Evolutionary conservation across 2,329 filamentous ascomycete species (phyloP).

Genomic region (Verticillium albo-atrum): DNA sequence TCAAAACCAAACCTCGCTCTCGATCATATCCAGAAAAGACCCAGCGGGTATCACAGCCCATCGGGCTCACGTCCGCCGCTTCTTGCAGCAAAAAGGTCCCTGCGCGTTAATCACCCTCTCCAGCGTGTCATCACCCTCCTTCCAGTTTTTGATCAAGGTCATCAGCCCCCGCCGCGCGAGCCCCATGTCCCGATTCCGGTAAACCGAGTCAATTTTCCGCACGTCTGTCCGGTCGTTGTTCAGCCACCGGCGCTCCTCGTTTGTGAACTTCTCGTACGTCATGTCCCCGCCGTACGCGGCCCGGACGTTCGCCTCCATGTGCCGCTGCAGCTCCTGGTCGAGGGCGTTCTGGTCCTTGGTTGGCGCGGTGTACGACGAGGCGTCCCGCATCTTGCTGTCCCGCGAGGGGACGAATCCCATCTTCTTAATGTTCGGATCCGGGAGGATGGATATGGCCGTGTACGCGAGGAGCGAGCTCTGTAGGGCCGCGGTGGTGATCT

Average conservation of each 20-base stretch:
- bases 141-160: conserved; percentile 33
- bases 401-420: conserved; percentile 23
- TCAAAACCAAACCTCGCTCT: too few species aligned
- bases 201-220: conserved; percentile 37
- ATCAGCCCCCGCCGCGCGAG: conserved; percentile 27
- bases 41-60: not conserved
- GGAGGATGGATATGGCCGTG: conserved; percentile 29
- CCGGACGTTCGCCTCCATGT: conserved; percentile 24
- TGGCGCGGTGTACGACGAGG: conserved; percentile 1
- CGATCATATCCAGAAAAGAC: not conserved
- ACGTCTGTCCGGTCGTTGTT: conserved; percentile 33
- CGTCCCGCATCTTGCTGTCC: conserved; percentile 5
- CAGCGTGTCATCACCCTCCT: conserved; percentile 32
- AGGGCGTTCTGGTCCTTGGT: conserved; percentile 6
- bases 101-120: conserved; percentile 28
- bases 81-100: conserved; percentile 18
- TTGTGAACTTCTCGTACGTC: conserved; percentile 24
- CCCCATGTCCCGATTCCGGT: conserved; percentile 35
- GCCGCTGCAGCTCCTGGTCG: conserved; percentile 23
- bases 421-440: conserved; percentile 15
- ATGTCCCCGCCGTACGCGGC: conserved; percentile 23
- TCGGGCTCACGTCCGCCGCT: not conserved
- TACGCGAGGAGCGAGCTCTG: conserved; percentile 31
- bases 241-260: conserved; percentile 33
- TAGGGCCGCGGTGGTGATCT: conserved; percentile 23